These are phyloP conservation scores for Podaxis carcinomalis DNA, from an alignment of 768 basidiomycete genomes.

Conservation along the genomic window DNA sequence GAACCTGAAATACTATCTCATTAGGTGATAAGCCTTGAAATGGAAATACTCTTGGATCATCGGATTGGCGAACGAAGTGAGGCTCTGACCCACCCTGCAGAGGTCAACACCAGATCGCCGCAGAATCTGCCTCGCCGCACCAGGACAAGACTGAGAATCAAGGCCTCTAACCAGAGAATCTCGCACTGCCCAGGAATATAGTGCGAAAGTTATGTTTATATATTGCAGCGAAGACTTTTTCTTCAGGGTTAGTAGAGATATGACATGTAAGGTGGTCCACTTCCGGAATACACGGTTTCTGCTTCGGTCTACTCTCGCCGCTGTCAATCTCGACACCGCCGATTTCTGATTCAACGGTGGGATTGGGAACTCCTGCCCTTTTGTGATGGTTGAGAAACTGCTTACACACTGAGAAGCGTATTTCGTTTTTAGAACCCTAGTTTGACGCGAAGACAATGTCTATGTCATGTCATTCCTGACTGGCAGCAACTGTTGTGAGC, in stretches of 20 bases:
- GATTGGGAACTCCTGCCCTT: not conserved
- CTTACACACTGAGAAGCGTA: not conserved
- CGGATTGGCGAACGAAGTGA: not conserved
- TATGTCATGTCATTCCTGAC: conserved; percentile 8
- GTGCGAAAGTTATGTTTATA: too few species aligned
- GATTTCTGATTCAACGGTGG: not conserved
- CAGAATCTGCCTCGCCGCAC: not conserved
- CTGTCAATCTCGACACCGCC: conserved; percentile 6
- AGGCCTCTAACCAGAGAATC: too few species aligned
- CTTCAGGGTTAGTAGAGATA: not conserved
- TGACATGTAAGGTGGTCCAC: not conserved
- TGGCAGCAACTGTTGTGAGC: conserved; percentile 8
- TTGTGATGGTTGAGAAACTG: not conserved
- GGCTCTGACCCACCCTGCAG: not conserved
- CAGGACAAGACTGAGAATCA: not conserved
- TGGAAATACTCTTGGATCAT: not conserved
- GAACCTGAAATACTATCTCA: not conserved
- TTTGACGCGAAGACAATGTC: not conserved
- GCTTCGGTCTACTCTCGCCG: conserved; percentile 4
- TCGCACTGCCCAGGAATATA: too few species aligned
- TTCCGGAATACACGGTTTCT: not conserved
- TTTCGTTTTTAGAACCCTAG: not conserved
- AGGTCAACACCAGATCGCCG: not conserved
- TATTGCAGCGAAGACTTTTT: not conserved
- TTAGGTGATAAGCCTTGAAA: not conserved